Evolutionary conservation across 2,329 filamentous ascomycete genomes (phyloP).

Genomic region (Peltaster fructicola): DNA sequence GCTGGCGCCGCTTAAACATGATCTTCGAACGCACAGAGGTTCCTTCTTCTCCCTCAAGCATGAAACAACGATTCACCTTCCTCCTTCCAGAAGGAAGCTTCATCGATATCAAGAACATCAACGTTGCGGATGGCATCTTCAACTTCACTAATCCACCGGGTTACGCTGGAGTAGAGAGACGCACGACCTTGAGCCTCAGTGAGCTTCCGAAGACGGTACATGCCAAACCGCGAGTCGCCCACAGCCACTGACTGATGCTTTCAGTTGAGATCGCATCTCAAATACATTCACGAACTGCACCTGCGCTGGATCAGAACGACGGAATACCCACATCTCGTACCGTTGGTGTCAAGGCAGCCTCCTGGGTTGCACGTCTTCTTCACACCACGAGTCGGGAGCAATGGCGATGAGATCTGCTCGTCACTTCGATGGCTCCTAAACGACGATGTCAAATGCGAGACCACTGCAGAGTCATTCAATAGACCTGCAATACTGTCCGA

Average conservation of each 20-base stretch:
- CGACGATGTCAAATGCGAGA: constrained; percentile 35
- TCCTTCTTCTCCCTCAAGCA: constrained; percentile 21
- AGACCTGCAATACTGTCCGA: constrained; percentile 34
- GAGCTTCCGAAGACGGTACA: constrained; percentile 59
- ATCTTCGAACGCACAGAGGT: no score
- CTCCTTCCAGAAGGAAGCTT: constrained; percentile 45
- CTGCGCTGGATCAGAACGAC: constrained; percentile 55
- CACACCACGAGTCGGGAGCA: constrained; percentile 34
- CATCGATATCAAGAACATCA: constrained; percentile 46
- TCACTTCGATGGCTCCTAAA: constrained; percentile 42
- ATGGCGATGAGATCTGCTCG: constrained; percentile 35
- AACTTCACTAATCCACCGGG: constrained; percentile 40
- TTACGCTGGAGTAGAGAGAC: constrained; percentile 57
- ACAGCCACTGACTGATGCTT: constrained; percentile 5
- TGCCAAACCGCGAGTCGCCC: no score
- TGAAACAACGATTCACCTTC: constrained; percentile 66
- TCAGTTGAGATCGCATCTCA: constrained; percentile 45
- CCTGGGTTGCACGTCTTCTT: constrained; percentile 72
- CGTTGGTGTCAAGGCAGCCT: constrained; percentile 56
- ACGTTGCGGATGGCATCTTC: constrained; percentile 36
- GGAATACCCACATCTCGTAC: constrained; percentile 42
- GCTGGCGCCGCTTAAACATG: no score
- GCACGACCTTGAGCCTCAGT: constrained; percentile 52
- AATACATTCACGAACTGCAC: constrained; percentile 52
- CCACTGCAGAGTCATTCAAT: constrained; percentile 20